Conservation (phyloP, 495 filamentous ascomycete genomes). For the Niebla homalea region DNA sequence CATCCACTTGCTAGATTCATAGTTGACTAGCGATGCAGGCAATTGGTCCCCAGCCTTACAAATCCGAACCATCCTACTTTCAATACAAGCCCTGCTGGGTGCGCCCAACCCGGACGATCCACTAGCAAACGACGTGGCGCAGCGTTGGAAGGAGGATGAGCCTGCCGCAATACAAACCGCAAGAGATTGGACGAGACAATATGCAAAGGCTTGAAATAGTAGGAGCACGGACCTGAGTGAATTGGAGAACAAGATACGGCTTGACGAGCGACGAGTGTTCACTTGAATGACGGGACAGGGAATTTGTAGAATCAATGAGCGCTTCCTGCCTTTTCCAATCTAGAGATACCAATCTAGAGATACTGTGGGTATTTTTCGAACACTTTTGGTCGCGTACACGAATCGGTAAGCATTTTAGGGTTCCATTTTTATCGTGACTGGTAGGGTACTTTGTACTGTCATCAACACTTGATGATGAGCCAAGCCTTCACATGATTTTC, state of each 20-base stretch:
- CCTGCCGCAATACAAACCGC: conserved; percentile 80
- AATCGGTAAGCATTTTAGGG: no score
- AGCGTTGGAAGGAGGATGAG: conserved; percentile 94
- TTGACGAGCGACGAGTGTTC: not conserved
- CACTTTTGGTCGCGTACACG: no score
- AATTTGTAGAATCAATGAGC: not conserved
- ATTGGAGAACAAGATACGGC: not conserved
- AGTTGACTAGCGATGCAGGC: conserved; percentile 36
- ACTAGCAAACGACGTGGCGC: conserved; percentile 92
- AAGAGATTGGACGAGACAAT: conserved; percentile 72
- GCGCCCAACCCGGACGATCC: conserved; percentile 97
- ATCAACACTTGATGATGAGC: no score
- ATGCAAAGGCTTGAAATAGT: conserved; percentile 43
- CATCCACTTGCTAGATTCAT: conserved; percentile 6
- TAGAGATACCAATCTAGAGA: no score
- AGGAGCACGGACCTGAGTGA: not conserved
- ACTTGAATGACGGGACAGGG: not conserved
- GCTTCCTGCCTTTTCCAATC: not conserved
- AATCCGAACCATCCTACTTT: conserved; percentile 93
- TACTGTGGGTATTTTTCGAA: no score
- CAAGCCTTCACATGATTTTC: no score
- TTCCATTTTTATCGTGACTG: no score
- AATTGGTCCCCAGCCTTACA: conserved; percentile 99
- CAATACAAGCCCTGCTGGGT: conserved; percentile 90
- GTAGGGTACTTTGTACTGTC: no score